phyloP scores from a whole-genome alignment of 768 basidiomycete genomes.

The Podaxis sp. region DNA sequence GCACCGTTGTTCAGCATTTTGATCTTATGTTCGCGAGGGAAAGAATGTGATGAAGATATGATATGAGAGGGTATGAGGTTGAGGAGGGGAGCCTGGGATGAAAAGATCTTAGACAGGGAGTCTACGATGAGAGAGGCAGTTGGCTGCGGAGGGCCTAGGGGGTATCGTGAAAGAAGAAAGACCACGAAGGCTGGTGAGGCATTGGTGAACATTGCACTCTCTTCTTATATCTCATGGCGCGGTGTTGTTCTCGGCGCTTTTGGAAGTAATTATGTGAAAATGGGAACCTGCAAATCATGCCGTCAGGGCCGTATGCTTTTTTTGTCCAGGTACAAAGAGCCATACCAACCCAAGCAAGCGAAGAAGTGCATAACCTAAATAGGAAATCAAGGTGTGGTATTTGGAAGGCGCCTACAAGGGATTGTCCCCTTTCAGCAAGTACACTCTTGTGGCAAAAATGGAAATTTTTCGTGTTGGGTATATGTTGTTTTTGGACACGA shows the following conservation, averaged over 20 bases:
- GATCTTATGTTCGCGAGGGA: not conserved
- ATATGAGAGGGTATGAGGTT: not conserved
- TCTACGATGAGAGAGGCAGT: not conserved
- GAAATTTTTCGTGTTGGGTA: not conserved
- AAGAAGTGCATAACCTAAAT: not conserved
- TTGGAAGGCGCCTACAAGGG: constrained; percentile 4
- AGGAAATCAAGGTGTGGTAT: not conserved
- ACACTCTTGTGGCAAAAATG: not conserved
- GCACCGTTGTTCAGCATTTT: constrained; percentile 53
- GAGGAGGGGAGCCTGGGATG: not conserved
- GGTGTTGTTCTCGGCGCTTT: not conserved
- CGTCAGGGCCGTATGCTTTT: not conserved
- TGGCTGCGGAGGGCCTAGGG: not conserved
- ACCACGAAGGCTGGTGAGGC: not conserved
- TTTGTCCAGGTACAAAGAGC: not conserved
- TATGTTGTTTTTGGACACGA: not conserved
- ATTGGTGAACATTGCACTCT: not conserved
- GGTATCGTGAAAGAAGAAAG: not conserved
- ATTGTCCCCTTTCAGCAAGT: not conserved
- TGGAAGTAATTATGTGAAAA: not conserved
- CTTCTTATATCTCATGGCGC: not conserved
- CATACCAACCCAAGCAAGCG: not conserved
- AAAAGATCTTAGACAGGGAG: not conserved
- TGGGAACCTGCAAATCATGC: not conserved
- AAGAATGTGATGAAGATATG: not conserved